Base-by-base conservation (phyloP, 2,329 filamentous ascomycete species). In the Fusarium miscanthi region DNA sequence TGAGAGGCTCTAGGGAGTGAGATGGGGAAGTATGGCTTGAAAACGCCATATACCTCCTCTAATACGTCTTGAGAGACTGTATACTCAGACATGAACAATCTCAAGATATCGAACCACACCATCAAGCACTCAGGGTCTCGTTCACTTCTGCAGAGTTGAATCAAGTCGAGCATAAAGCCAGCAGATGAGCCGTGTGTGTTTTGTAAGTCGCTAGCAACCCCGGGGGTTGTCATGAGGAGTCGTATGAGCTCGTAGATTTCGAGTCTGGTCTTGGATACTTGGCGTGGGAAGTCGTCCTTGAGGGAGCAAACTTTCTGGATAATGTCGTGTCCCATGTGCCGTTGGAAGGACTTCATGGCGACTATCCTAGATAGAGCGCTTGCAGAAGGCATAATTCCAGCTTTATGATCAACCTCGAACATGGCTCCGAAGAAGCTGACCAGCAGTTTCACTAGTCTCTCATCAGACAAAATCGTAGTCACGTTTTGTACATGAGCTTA, bases 11-110 rank as follows among this genome's bases (percentile, higher is more conserved):
- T 83, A 19, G 82, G 82, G 46, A 90, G 79, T 1, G 87, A 88
- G 61, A 90, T 90, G 21, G 88, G 88, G 69, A 89, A 90, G 76
- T 90, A 90, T 35, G 86, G 86, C 19, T 89, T 89, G 78, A 89
- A 89, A 2, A 84, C 80, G 60, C 84, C 85, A 77, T 89, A 90
- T 5, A 88, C 82, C 61, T 86, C 84, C 37, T 85, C 84, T 13
- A 84, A 80, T 5, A 88, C 80, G 13, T 86, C 85, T 8, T 82
- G 69, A 0, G 86, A 84, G 2, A 84, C 81, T 0, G 81, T 80
- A 57, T 86, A 89, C 19, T 83, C 81, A 5, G 81, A 77, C 13
- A 89, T 77, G 35, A 89, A 84, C 6, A 77, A 75, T 57, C 80
- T 79, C 27, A 89, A 70, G 31, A 86, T 86, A 33, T 82, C 83